A percentile compares a stretch with the other conserved stretches of the same genome.
These are phyloP conservation scores for Morella rubra DNA, from an alignment of 306 rosid species.

Conservation along the genomic window DNA sequence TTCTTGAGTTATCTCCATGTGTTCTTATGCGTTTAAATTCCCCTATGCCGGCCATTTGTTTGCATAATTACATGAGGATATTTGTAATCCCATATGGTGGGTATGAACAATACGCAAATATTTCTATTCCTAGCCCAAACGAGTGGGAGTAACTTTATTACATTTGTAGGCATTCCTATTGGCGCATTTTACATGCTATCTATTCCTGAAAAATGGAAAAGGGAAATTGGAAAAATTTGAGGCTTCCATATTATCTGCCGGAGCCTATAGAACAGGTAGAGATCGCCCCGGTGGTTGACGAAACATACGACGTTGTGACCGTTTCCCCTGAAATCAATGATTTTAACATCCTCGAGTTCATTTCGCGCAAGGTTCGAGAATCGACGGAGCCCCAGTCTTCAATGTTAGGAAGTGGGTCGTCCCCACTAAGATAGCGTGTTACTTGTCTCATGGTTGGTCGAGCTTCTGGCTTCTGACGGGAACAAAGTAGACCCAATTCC, in stretches of 20 bases:
- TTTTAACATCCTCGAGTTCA: constrained; percentile 31
- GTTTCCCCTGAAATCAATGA: constrained; percentile 5
- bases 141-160: no score
- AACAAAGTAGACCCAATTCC: constrained; percentile 58
- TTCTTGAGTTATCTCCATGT: constrained; percentile 15
- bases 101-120: no score
- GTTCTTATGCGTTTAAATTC: neutral
- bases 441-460: constrained; percentile 68
- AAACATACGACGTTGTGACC: constrained; percentile 2
- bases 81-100: no score
- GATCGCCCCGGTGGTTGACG: neutral
- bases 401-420: constrained; percentile 47
- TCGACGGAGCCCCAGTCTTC: constrained; percentile 32
- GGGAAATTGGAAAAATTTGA: neutral
- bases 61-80: no score
- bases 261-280: neutral
- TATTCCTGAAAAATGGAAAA: neutral
- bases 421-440: constrained; percentile 42
- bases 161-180: neutral
- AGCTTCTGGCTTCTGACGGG: constrained; percentile 43
- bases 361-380: constrained; percentile 17
- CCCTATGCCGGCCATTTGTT: no score
- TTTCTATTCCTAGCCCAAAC: no score
- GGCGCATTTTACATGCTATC: neutral
- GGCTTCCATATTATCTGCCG: neutral